A percentile compares a stretch with the other conserved stretches of the same genome.
Evolutionary conservation across 2,329 filamentous ascomycete genomes (phyloP).

Genomic region (Dissoconium aciculare): DNA sequence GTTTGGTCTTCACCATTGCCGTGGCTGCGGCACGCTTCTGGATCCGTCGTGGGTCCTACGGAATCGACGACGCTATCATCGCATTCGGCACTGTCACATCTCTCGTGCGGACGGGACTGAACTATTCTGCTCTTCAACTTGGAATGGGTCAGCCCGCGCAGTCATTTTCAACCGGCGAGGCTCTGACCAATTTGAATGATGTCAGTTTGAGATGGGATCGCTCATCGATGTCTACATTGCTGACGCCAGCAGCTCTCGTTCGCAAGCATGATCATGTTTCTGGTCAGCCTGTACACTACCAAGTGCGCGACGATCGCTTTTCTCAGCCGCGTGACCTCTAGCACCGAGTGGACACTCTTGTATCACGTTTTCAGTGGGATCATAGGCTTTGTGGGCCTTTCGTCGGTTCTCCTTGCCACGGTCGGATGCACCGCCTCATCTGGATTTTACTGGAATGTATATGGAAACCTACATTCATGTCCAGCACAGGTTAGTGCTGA

Average conservation of each 20-base stretch:
- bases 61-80: slow-evolving; percentile 20
- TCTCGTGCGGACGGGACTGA: slow-evolving; percentile 16
- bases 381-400: slow-evolving; percentile 15
- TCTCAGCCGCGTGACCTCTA: slow-evolving; percentile 20
- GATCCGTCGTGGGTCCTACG: slow-evolving; percentile 19
- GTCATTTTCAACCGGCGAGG: slow-evolving; percentile 3
- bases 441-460: slow-evolving; percentile 20
- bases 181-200: slow-evolving; percentile 14
- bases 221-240: slow-evolving; percentile 4
- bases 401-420: slow-evolving; percentile 18
- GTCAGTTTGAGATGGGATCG: slow-evolving; percentile 8
- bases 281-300: slow-evolving; percentile 18
- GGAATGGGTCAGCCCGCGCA: slow-evolving; percentile 20
- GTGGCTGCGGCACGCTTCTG: slow-evolving; percentile 18
- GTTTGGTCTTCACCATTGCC: slow-evolving; percentile 19
- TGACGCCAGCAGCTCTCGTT: slow-evolving; percentile 13
- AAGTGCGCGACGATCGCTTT: slow-evolving; percentile 22
- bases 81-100: slow-evolving; percentile 17
- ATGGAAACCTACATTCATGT: slow-evolving; percentile 14
- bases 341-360: slow-evolving; percentile 13
- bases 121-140: slow-evolving; percentile 16
- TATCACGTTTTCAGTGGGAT: slow-evolving; percentile 16
- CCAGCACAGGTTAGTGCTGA: slow-evolving; percentile 14
- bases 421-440: slow-evolving; percentile 15
- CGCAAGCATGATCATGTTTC: slow-evolving; percentile 18